Evolutionary conservation across 106 monocot species (phyloP), one percentile per base, ranked within the genome.

Genomic region (Dendrobium catenatum): DNA sequence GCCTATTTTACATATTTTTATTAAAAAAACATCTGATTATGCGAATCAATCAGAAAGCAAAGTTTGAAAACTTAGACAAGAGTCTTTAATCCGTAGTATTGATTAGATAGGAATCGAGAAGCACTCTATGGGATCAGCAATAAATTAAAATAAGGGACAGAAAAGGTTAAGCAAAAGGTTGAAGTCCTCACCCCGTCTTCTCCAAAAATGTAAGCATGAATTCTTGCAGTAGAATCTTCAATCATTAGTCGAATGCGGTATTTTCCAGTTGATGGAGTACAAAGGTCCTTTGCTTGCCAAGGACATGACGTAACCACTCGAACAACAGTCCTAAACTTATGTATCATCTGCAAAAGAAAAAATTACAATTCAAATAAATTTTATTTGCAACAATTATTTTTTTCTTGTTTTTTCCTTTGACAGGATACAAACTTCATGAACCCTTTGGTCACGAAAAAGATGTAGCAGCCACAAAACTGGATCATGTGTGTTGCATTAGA

Each of bases 141-240:
- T 18, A 19, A 17, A 43, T 42, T 43, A 74, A 74, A 19, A 74
- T 74, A 33, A 70, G 70, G 33, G 9, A 2, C 17, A 68, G 2
- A 67, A 31, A 11, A 13, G 31, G 29, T 11, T 13, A 33, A 33
- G 70, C 24, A 9, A 9, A 33, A 33, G 19, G 37, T 37, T 42
- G 24, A 42, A 74, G 19, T 1, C 54, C 75, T 86, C 84, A 94
- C 94, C 82, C 84, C 86, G 43, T 94, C 86, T 85, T 90, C 87
- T 59, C 79, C 78, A 47, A 15, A 77, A 75, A 94, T 76, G 17
- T 86, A 90, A 11, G 91, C 91, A 82, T 90, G 85, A 27, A 94
- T 86, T 83, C 94, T 88, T 33, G 91, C 92, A 42, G 94, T 94
- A 47, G 94, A 85, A 84, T 94, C 90, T 73, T 94, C 94, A 55